These are phyloP conservation scores for Gaillardinia entomophila DNA, from an alignment of 805 yeast species.

Conservation along the genomic window DNA sequence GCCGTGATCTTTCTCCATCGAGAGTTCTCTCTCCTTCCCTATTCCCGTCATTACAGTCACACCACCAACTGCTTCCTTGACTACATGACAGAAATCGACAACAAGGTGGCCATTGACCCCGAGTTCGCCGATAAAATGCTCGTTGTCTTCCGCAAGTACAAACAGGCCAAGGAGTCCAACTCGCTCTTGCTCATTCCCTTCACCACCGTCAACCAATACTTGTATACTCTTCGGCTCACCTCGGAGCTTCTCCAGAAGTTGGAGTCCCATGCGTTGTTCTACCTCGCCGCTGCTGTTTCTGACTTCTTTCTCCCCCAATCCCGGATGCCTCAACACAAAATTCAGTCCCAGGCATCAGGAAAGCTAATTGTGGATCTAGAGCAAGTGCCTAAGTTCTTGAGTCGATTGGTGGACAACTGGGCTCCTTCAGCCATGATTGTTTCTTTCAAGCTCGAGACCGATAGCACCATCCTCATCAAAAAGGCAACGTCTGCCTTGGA, in stretches of 20 bases:
- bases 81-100: slow-evolving; percentile 57
- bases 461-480: slow-evolving; percentile 55
- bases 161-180: slow-evolving; percentile 43
- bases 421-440: slow-evolving; percentile 93
- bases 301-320: slow-evolving; percentile 90
- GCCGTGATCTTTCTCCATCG: slow-evolving; percentile 91
- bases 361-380: slow-evolving; percentile 80
- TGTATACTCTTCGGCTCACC: slow-evolving; percentile 71
- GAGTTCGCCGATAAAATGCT: slow-evolving; percentile 59
- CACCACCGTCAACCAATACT: slow-evolving; percentile 91
- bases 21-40: slow-evolving; percentile 87
- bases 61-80: slow-evolving; percentile 83
- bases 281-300: slow-evolving; percentile 95
- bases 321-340: slow-evolving; percentile 87
- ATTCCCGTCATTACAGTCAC: slow-evolving; percentile 84
- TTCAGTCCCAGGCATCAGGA: slow-evolving; percentile 77
- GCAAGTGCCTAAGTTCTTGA: slow-evolving; percentile 92
- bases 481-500: slow-evolving; percentile 78
- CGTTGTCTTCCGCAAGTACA: slow-evolving; percentile 50
- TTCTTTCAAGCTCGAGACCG: slow-evolving; percentile 92
- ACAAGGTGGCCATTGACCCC: slow-evolving; percentile 56
- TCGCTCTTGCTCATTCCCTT: slow-evolving; percentile 72
- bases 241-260: slow-evolving; percentile 53
- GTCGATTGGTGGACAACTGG: slow-evolving; percentile 87
- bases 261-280: slow-evolving; percentile 64